A percentile compares a stretch with the other conserved stretches of the same genome.
phyloP scores from a whole-genome alignment of 768 basidiomycete species.

The Pleurotus salmoneostramineus region DNA sequence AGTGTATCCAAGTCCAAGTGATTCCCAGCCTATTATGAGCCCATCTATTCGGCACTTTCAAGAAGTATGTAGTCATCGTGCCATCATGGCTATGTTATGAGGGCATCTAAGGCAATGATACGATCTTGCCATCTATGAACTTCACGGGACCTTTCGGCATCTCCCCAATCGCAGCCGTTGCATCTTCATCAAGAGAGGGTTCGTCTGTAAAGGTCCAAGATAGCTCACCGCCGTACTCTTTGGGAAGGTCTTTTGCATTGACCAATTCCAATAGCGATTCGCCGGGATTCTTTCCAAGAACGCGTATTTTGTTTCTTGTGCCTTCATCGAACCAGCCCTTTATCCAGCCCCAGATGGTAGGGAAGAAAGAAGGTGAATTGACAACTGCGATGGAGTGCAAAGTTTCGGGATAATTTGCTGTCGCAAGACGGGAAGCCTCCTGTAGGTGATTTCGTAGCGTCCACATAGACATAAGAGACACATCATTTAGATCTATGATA shows the following conservation, averaged over 20 bases:
- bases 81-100: no score
- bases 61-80: no score
- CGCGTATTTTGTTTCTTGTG: slow-evolving; percentile 73
- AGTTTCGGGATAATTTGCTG: slow-evolving; percentile 82
- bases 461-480: slow-evolving; percentile 67
- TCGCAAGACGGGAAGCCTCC: slow-evolving; percentile 70
- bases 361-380: slow-evolving; percentile 81
- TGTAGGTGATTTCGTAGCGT: slow-evolving; percentile 66
- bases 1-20: no score
- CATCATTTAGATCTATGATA: slow-evolving; percentile 70
- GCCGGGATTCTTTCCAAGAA: slow-evolving; percentile 62
- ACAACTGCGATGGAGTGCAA: slow-evolving; percentile 64
- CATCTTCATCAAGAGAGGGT: slow-evolving; percentile 57
- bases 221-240: slow-evolving; percentile 69
- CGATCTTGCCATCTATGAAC: slow-evolving; percentile 42
- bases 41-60: no score
- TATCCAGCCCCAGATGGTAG: slow-evolving; percentile 82
- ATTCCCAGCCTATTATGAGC: no score
- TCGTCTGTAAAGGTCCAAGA: slow-evolving; percentile 69
- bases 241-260: slow-evolving; percentile 48
- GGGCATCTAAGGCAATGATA: neutral
- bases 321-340: slow-evolving; percentile 83
- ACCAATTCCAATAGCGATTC: slow-evolving; percentile 46
- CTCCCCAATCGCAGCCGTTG: slow-evolving; percentile 38
- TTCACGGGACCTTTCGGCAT: slow-evolving; percentile 56